These are phyloP conservation scores for Kodamaea restingae DNA, from an alignment of 805 yeast genomes.

Conservation along the genomic window DNA sequence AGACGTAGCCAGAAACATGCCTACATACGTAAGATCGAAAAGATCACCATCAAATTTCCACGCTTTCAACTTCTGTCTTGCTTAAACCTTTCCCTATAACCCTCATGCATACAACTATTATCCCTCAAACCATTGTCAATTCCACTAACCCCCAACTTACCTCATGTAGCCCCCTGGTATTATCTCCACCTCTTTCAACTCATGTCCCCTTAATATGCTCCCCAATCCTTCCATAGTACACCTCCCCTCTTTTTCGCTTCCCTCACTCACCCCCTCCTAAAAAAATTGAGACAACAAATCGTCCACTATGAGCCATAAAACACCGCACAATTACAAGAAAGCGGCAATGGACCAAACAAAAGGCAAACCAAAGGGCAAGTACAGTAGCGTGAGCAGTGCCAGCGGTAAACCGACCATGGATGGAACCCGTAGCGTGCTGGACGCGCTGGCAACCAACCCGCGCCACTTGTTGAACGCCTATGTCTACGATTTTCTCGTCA, in stretches of 20 bases:
- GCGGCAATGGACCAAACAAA: constrained; percentile 4
- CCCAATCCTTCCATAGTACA: no score
- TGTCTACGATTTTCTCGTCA: constrained; percentile 78
- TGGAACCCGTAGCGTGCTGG: constrained; percentile 25
- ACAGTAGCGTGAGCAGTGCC: not conserved
- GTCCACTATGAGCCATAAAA: constrained; percentile 24
- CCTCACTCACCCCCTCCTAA: constrained; percentile 1
- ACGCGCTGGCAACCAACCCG: constrained; percentile 47
- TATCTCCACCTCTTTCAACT: no score
- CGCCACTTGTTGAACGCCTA: constrained; percentile 73
- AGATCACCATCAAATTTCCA: no score
- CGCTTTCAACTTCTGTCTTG: no score
- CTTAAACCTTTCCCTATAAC: no score
- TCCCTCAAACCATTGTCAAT: no score
- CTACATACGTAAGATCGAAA: no score
- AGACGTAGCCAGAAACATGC: no score
- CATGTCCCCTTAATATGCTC: no score
- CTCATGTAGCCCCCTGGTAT: no score
- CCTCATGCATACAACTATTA: no score
- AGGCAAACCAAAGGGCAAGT: constrained; percentile 4
- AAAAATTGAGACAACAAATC: constrained; percentile 1
- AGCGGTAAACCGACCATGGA: constrained; percentile 23
- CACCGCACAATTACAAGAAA: constrained; percentile 29
- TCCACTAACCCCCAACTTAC: no score
- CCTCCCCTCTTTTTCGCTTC: not conserved